Conservation (phyloP, 2,329 filamentous ascomycete genomes). For the Phaeosphaeria sp. region DNA sequence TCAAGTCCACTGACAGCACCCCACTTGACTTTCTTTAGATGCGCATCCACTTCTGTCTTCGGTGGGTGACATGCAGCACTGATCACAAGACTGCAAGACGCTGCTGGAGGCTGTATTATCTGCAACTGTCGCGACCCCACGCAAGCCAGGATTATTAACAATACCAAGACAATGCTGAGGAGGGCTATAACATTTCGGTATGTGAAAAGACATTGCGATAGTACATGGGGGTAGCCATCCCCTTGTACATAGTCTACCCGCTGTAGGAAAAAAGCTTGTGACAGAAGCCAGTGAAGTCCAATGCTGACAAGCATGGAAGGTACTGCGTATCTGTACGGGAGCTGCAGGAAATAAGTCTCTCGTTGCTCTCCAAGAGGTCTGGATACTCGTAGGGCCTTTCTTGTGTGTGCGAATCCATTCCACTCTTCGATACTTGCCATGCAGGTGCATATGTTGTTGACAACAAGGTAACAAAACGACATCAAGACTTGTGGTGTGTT, state of each 20-base stretch:
- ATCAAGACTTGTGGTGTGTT: conserved; percentile 57
- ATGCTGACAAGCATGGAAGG: neutral
- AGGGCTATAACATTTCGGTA: neutral
- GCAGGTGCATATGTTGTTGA: conserved; percentile 54
- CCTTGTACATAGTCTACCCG: neutral
- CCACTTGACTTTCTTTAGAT: conserved; percentile 27
- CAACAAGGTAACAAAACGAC: conserved; percentile 53
- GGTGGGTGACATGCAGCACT: conserved; percentile 28
- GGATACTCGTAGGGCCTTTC: neutral
- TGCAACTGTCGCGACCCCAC: conserved; percentile 66
- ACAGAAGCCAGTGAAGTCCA: neutral
- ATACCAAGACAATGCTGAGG: neutral
- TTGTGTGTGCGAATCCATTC: conserved; percentile 38
- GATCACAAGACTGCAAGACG: conserved; percentile 63
- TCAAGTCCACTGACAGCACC: conserved; percentile 11
- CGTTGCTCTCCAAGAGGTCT: neutral
- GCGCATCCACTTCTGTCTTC: conserved; percentile 11
- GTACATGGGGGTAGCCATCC: neutral
- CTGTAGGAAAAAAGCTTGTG: neutral
- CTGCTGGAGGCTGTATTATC: conserved; percentile 80
- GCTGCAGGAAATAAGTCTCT: neutral
- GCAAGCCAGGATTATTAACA: neutral
- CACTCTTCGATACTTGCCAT: conserved; percentile 58
- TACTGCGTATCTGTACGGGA: neutral
- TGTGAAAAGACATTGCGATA: neutral